Conservation (phyloP, 805 yeast genomes). For the Sugiyamaella marilandica region DNA sequence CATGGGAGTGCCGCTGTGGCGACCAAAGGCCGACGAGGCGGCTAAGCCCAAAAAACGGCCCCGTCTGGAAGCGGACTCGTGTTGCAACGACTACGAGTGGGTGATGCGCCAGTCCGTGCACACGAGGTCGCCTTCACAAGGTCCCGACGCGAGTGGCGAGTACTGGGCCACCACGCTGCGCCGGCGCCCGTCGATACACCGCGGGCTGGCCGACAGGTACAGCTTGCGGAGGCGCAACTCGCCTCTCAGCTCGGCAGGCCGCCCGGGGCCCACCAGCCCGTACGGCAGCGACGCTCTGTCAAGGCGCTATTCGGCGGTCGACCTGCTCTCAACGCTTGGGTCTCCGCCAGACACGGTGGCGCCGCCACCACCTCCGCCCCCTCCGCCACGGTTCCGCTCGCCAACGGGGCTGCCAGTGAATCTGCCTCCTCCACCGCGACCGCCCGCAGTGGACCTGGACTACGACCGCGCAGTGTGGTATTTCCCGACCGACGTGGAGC, state of each 20-base stretch:
- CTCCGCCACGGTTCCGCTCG: not conserved
- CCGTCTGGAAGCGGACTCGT: not conserved
- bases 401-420: not conserved
- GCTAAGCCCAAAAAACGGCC: slow-evolving; percentile 8
- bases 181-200: slow-evolving; percentile 3
- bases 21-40: slow-evolving; percentile 6
- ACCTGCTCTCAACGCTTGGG: not conserved
- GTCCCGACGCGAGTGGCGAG: slow-evolving; percentile 1
- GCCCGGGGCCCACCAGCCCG: not conserved
- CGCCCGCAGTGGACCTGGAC: slow-evolving; percentile 86
- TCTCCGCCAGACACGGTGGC: not conserved
- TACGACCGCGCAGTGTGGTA: slow-evolving; percentile 97
- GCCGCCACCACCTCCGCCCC: not conserved
- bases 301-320: not conserved
- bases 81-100: slow-evolving; percentile 2
- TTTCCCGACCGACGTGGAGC: slow-evolving; percentile 98
- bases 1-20: slow-evolving; percentile 17
- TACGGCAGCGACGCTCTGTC: not conserved
- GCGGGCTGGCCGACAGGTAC: not conserved
- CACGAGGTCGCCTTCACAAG: not conserved
- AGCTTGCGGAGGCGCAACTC: not conserved
- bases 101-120: slow-evolving; percentile 2
- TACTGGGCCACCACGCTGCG: not conserved
- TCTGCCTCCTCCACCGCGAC: not conserved
- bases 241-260: not conserved